A percentile compares a stretch with the other conserved stretches of the same genome.
phyloP scores from a whole-genome alignment of 192 early-diverging fungal species.

The Phycomyces nitens region DNA sequence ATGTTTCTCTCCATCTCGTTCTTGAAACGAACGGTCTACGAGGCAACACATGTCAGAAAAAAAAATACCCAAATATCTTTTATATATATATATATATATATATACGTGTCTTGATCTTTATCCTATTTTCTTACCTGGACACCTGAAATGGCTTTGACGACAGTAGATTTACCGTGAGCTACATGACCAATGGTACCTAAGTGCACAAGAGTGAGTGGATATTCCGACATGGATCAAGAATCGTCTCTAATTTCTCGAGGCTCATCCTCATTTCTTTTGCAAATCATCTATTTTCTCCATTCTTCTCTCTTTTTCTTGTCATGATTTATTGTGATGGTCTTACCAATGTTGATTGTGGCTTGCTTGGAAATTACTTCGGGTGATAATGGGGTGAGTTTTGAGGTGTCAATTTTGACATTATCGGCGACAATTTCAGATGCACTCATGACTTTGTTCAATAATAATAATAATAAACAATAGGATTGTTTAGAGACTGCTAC shows the following conservation, averaged over 20 bases:
- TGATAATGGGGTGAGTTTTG: conserved; percentile 71
- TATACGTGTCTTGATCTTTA: too few species aligned
- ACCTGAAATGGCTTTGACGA: conserved; percentile 97
- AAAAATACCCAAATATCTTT: too few species aligned
- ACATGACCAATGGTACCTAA: conserved; percentile 98
- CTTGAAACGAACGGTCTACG: conserved; percentile 90
- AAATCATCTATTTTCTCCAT: not conserved
- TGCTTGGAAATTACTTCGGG: conserved; percentile 96
- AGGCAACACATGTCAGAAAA: not conserved
- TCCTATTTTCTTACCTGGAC: conserved; percentile 85
- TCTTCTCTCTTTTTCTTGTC: not conserved
- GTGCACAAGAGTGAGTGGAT: not conserved
- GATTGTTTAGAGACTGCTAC: too few species aligned
- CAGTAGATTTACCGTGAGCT: conserved; percentile 98
- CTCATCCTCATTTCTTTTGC: not conserved
- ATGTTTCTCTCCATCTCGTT: conserved; percentile 98
- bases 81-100: not conserved
- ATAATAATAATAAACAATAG: too few species aligned
- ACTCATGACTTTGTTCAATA: too few species aligned
- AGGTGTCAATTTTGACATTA: conserved; percentile 26
- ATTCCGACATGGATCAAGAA: too few species aligned
- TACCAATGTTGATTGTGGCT: conserved; percentile 99
- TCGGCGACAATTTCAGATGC: too few species aligned
- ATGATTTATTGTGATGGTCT: not conserved
- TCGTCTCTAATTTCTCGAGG: not conserved